Evolutionary conservation across 75 land plant species (phyloP).

Genomic region (Adiantum capillusveneris): DNA sequence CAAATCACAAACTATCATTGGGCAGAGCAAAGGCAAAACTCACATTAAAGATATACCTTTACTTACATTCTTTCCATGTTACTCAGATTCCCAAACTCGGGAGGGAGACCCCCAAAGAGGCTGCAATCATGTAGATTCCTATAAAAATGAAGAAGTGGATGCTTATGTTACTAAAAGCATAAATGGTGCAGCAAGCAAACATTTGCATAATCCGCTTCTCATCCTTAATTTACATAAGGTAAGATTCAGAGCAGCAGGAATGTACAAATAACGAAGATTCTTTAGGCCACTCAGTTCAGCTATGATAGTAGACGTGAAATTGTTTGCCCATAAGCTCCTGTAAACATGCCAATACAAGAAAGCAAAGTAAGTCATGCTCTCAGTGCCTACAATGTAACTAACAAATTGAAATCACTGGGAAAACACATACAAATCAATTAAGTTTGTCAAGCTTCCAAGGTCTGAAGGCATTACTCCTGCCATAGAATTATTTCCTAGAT

Average conservation of each 20-base stretch:
- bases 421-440: conserved; percentile 13
- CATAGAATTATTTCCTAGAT: conserved; percentile 20
- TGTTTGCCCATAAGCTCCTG: conserved; percentile 13
- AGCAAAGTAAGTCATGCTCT: neutral
- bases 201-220: too few relatives aligned
- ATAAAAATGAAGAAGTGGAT: neutral
- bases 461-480: conserved; percentile 7
- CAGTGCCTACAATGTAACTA: neutral
- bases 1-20: too few relatives aligned
- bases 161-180: too few relatives aligned
- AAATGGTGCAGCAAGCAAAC: too few relatives aligned
- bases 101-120: conserved; percentile 19
- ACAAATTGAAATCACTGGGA: neutral
- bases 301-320: conserved; percentile 1
- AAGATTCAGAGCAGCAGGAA: too few relatives aligned
- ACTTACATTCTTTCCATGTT: conserved; percentile 16
- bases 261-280: conserved; percentile 17
- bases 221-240: neutral
- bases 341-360: neutral
- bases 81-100: conserved; percentile 13
- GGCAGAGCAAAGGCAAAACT: too few relatives aligned
- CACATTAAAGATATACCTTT: too few relatives aligned
- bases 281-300: conserved; percentile 15
- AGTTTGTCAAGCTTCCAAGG: conserved; percentile 7
- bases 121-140: conserved; percentile 18